phyloP scores from a whole-genome alignment of 2,329 filamentous ascomycete species.

The Hypoxylon sp. region DNA sequence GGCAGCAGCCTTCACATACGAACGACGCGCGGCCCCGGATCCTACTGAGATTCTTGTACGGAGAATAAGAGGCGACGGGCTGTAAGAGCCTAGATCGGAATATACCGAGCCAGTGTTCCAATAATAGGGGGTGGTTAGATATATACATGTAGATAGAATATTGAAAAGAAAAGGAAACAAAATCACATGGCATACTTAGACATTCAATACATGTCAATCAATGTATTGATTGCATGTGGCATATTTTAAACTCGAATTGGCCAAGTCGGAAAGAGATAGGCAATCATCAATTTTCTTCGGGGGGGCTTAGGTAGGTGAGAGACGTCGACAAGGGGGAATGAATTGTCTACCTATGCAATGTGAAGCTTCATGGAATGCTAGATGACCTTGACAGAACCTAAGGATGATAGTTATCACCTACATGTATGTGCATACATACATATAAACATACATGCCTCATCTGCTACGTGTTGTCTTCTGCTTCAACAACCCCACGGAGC shows the following conservation, averaged over 20 bases:
- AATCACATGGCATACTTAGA: too few species aligned
- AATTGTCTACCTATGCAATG: constrained; percentile 2
- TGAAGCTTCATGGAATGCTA: constrained; percentile 1
- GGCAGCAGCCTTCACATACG: constrained; percentile 19
- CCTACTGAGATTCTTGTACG: not conserved
- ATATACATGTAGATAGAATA: too few species aligned
- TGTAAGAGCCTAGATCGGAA: not conserved
- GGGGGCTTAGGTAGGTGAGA: constrained; percentile 11
- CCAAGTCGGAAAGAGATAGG: too few species aligned
- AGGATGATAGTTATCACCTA: constrained; percentile 8
- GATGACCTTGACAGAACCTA: constrained; percentile 1
- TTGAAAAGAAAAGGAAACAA: too few species aligned
- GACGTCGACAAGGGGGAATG: not conserved
- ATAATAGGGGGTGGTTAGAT: too few species aligned
- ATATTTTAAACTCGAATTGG: constrained; percentile 3
- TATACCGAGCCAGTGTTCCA: constrained; percentile 16
- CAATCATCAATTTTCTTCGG: too few species aligned
- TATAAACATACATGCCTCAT: not conserved
- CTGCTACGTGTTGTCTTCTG: constrained; percentile 27
- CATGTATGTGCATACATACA: not conserved
- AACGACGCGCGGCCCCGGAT: constrained; percentile 35
- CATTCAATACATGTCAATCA: too few species aligned
- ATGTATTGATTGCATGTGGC: constrained; percentile 11
- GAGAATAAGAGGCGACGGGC: not conserved
- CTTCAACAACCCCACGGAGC: constrained; percentile 10